Evolutionary conservation across 31 red algal species (phyloP).

Genomic region (Asparagopsis taxiformis): DNA sequence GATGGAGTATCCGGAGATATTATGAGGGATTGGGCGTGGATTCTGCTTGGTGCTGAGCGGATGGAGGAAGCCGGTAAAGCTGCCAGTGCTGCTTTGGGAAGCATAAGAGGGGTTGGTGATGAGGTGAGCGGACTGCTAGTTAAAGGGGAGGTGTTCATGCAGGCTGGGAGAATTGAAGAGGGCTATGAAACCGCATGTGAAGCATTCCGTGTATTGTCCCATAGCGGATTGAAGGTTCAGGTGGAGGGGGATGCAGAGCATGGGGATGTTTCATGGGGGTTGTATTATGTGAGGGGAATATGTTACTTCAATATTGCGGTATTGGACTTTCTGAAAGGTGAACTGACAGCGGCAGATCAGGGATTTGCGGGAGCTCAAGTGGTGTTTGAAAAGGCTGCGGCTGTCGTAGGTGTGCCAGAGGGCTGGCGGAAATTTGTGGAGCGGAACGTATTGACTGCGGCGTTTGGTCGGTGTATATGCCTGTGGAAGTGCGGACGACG

Average conservation of each 20-base stretch:
- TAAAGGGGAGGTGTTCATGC: slow-evolving; percentile 3
- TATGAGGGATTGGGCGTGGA: no score
- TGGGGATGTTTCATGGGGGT: not conserved
- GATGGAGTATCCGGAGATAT: not conserved
- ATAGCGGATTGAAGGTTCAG: no score
- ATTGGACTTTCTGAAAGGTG: not conserved
- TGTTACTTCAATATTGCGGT: not conserved
- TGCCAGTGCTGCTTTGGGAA: not conserved
- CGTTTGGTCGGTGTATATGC: not conserved
- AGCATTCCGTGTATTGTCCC: no score
- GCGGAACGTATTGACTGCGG: no score
- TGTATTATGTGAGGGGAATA: not conserved
- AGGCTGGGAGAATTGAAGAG: not conserved
- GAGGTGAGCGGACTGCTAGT: slow-evolving; percentile 1
- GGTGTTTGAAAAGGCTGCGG: not conserved
- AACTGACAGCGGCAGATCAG: not conserved
- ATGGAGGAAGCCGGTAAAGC: not conserved
- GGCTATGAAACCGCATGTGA: not conserved
- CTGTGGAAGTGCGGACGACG: not conserved
- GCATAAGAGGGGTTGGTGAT: not conserved
- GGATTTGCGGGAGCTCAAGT: slow-evolving; percentile 2
- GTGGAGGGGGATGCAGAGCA: not conserved
- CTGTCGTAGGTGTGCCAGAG: not conserved
- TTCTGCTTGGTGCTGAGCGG: slow-evolving; percentile 4
- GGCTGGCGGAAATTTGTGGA: no score